phyloP scores from a whole-genome alignment of 1,139 yeast genomes.

The Kodamaea alishanica region DNA sequence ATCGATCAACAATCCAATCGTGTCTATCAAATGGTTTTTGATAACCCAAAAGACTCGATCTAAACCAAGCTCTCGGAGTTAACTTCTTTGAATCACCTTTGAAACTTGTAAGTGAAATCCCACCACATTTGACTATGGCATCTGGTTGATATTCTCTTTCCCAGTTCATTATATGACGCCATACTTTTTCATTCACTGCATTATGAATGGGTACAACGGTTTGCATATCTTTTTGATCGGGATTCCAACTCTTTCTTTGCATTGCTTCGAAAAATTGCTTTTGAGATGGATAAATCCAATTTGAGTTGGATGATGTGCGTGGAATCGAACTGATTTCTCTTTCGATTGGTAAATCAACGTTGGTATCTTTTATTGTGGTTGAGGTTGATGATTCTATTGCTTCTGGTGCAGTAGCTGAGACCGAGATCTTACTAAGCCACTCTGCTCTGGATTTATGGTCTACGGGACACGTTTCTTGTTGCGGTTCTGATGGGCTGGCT shows the following conservation, averaged over 20 bases:
- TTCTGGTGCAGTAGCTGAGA: conserved; percentile 28
- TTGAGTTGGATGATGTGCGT: conserved; percentile 55
- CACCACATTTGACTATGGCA: conserved; percentile 58
- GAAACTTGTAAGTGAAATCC: conserved; percentile 78
- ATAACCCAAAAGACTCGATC: conserved; percentile 55
- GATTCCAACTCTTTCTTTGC: conserved; percentile 87
- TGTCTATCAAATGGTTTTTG: conserved; percentile 91
- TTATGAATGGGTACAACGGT: conserved; percentile 93
- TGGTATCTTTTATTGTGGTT: conserved; percentile 27
- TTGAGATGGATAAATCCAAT: conserved; percentile 96
- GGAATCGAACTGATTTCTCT: conserved; percentile 85
- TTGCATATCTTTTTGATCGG: conserved; percentile 77
- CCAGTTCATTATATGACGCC: conserved; percentile 85
- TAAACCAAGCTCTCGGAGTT: conserved; percentile 87
- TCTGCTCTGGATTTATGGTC: conserved; percentile 20
- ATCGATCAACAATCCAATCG: conserved; percentile 89
- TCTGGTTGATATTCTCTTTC: conserved; percentile 62
- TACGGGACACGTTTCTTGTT: conserved; percentile 26
- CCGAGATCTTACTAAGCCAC: conserved; percentile 27
- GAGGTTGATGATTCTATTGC: conserved; percentile 36
- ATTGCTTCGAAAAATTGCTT: conserved; percentile 93
- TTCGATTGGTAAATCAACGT: conserved; percentile 52
- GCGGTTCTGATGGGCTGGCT: conserved; percentile 1
- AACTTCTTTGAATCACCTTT: conserved; percentile 82
- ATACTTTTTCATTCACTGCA: conserved; percentile 88